These are phyloP conservation scores for Escallonia herrerae DNA, from an alignment of 129 eudicot genomes.

Conservation along the genomic window DNA sequence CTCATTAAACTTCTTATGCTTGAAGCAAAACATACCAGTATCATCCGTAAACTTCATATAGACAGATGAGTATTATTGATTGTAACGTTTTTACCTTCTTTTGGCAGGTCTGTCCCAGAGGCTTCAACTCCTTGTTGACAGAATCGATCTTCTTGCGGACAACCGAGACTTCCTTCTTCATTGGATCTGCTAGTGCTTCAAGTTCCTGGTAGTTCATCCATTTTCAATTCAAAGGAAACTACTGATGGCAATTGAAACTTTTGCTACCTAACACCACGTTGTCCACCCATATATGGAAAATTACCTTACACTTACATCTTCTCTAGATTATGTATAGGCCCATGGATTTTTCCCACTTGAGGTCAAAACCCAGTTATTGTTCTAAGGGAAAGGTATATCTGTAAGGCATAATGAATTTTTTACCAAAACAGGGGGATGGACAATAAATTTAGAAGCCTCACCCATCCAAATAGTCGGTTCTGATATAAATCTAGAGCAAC, in stretches of 20 bases:
- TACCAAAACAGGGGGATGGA: no score
- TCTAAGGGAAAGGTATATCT: no score
- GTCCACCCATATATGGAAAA: neutral
- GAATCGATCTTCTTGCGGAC: conserved; percentile 91
- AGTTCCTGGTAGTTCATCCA: conserved; percentile 54
- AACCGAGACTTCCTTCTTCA: conserved; percentile 78
- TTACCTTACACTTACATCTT: neutral
- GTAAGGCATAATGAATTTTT: no score
- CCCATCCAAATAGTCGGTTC: no score
- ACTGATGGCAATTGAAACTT: neutral
- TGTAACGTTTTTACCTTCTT: conserved; percentile 59
- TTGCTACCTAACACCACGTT: neutral
- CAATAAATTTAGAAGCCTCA: no score
- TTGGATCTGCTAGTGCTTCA: conserved; percentile 80
- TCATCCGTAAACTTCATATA: neutral
- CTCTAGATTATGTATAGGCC: no score
- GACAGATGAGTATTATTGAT: neutral
- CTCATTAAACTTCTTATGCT: neutral
- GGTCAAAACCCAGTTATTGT: no score
- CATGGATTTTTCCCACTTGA: no score
- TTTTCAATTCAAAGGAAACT: conserved; percentile 8
- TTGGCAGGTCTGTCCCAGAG: conserved; percentile 75
- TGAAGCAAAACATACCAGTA: neutral
- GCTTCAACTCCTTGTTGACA: conserved; percentile 83
- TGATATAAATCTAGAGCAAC: no score